Evolutionary conservation across 495 filamentous ascomycete species (phyloP), one percentile per base, ranked within the genome.

Genomic region (Xylaria grammica): DNA sequence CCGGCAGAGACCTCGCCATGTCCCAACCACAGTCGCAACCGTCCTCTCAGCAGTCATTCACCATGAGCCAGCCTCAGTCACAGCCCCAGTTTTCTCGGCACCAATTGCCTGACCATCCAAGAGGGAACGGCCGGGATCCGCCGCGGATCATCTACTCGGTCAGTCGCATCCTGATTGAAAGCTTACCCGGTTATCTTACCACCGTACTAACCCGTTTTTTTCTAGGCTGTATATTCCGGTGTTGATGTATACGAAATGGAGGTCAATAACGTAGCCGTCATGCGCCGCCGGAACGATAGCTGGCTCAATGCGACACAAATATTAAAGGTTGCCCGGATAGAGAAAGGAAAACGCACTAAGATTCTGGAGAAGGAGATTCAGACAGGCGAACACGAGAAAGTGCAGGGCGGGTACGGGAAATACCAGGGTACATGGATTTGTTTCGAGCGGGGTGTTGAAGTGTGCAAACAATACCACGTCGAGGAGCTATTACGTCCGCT

Each of bases 371-470:
- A 97, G 76, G 95, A 98, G 76, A 97, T 99, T 60, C 86, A 96
- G 52, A 93, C 89, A 0, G 95, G 95, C 60, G 91, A 95, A 69
- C 94, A 99, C 75, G 95, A 99, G 72, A 99, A 98, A 80, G 94
- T 99, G 8, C 95, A 99, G 72, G 95, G 95, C 11, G 96, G 95
- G 8, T 99, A 99, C 72, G 95, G 95, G 53, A 97, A 97, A 81
- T 99, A 98, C 70, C 95, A 99, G 78, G 95, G 95, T 20, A 99
- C 95, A 3, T 99, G 95, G 95, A 95, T 98, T 57, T 92, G 90
- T 67, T 97, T 94, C 71, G 87, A 91, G 45, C 84, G 94, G 57
- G 95, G 94, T 3, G 85, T 96, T 34, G 92, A 97, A 61, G 93
- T 99, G 62, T 97, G 95, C 68, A 88, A 88, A 46, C 91, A 96